Percentiles rank a stretch among this genome's conserved stretches.
These are phyloP conservation scores for Rhizophora mangle DNA, from an alignment of 345 rosid genomes.

Conservation along the genomic window DNA sequence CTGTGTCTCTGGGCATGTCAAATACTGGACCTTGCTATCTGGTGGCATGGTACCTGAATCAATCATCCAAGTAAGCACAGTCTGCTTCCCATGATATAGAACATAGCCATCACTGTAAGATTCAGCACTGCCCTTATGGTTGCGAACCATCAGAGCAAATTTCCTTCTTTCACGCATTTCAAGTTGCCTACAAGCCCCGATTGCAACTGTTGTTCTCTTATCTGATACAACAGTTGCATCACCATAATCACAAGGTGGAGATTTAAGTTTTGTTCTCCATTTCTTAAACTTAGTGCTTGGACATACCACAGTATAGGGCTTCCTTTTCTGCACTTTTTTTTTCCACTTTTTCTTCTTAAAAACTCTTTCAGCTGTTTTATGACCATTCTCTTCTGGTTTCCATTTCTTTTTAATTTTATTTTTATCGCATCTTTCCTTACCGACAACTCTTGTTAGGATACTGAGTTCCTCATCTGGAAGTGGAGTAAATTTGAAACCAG, in stretches of 20 bases:
- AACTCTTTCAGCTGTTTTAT: slow-evolving; percentile 22
- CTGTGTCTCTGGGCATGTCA: slow-evolving; percentile 36
- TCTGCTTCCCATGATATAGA: slow-evolving; percentile 69
- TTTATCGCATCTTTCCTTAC: slow-evolving; percentile 49
- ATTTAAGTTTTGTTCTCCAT: slow-evolving; percentile 28
- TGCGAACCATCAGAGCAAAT: slow-evolving; percentile 63
- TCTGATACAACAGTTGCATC: slow-evolving; percentile 22
- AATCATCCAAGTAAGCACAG: slow-evolving; percentile 84
- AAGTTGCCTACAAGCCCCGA: slow-evolving; percentile 43
- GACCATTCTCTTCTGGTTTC: slow-evolving; percentile 23
- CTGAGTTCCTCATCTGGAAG: slow-evolving; percentile 65
- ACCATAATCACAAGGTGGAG: not conserved
- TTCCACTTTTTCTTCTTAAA: slow-evolving; percentile 33
- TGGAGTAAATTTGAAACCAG: slow-evolving; percentile 57
- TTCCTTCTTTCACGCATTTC: slow-evolving; percentile 55
- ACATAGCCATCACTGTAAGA: slow-evolving; percentile 52
- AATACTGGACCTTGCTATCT: slow-evolving; percentile 57
- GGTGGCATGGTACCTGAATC: slow-evolving; percentile 53
- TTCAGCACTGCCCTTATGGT: slow-evolving; percentile 44
- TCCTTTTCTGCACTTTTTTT: slow-evolving; percentile 29
- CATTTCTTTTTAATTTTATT: slow-evolving; percentile 45
- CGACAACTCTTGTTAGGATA: slow-evolving; percentile 43
- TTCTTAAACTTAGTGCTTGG: slow-evolving; percentile 17
- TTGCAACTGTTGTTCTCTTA: slow-evolving; percentile 17
- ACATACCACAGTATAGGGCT: slow-evolving; percentile 26